Evolutionary conservation across 2,329 filamentous ascomycete species (phyloP).

Genomic region (Grosmannia penicillata): DNA sequence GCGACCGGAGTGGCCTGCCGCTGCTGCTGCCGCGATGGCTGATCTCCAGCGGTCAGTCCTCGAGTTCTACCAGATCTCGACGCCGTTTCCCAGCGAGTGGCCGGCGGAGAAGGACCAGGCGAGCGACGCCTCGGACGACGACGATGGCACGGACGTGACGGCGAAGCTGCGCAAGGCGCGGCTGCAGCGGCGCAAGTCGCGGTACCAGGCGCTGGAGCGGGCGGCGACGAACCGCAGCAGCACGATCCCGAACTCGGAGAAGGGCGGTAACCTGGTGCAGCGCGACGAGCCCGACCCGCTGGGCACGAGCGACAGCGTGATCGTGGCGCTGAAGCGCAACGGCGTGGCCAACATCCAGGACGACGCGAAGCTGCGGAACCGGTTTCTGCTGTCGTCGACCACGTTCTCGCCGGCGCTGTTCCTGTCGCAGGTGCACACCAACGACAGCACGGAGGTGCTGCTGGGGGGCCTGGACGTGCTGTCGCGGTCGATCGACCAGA

Average conservation of each 20-base stretch:
- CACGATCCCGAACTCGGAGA: conserved; percentile 49
- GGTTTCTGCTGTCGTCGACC: conserved; percentile 88
- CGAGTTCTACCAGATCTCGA: conserved; percentile 79
- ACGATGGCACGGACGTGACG: conserved; percentile 20
- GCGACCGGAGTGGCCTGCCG: not conserved
- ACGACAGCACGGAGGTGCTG: conserved; percentile 68
- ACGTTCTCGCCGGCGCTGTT: conserved; percentile 89
- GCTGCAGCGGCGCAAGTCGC: conserved; percentile 50
- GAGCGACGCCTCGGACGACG: conserved; percentile 50
- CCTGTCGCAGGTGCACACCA: conserved; percentile 78
- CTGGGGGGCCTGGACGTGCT: conserved; percentile 72
- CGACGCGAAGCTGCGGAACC: conserved; percentile 67
- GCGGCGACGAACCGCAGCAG: conserved; percentile 55
- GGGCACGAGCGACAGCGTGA: conserved; percentile 76
- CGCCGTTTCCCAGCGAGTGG: conserved; percentile 70
- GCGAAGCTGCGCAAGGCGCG: conserved; percentile 26
- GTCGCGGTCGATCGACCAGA: conserved; percentile 88
- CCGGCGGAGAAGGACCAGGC: conserved; percentile 58
- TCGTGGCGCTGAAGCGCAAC: conserved; percentile 59
- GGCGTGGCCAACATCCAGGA: conserved; percentile 67
- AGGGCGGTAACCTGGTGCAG: conserved; percentile 57
- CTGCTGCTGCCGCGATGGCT: conserved; percentile 29
- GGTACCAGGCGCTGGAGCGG: conserved; percentile 73
- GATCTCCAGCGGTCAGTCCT: conserved; percentile 66
- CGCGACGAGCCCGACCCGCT: conserved; percentile 88